Evolutionary conservation across 352 stramenopile genomes (phyloP).

Genomic region (Phytophthora hibernalis): DNA sequence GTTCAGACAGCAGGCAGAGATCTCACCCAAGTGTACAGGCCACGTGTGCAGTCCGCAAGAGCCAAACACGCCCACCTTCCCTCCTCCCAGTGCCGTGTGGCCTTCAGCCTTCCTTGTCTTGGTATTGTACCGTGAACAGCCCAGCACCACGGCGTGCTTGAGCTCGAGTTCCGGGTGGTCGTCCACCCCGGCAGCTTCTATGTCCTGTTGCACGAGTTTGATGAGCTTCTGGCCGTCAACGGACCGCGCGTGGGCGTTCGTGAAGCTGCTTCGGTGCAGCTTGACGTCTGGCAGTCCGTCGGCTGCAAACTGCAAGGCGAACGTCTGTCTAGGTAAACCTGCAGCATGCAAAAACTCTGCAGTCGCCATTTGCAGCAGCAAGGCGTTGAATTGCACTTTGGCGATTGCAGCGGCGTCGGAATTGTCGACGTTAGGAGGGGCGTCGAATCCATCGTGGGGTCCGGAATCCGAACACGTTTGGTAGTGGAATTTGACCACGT

Average conservation of each 20-base stretch:
- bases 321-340: slow-evolving; percentile 55
- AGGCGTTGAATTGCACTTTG: slow-evolving; percentile 62
- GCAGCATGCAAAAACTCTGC: slow-evolving; percentile 59
- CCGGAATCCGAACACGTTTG: slow-evolving; percentile 57
- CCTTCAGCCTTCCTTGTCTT: slow-evolving; percentile 57
- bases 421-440: slow-evolving; percentile 56
- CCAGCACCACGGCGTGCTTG: slow-evolving; percentile 79
- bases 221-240: slow-evolving; percentile 74
- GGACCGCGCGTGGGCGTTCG: slow-evolving; percentile 49
- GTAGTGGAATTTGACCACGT: slow-evolving; percentile 74
- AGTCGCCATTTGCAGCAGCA: slow-evolving; percentile 63
- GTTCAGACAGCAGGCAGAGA: slow-evolving; percentile 62
- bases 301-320: slow-evolving; percentile 58
- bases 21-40: slow-evolving; percentile 53
- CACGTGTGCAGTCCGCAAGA: slow-evolving; percentile 75
- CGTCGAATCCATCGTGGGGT: slow-evolving; percentile 58
- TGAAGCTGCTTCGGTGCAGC: slow-evolving; percentile 65
- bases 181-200: slow-evolving; percentile 48
- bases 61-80: slow-evolving; percentile 68
- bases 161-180: slow-evolving; percentile 39
- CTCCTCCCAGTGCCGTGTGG: slow-evolving; percentile 65
- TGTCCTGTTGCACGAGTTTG: slow-evolving; percentile 56
- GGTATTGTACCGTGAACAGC: slow-evolving; percentile 67
- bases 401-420: slow-evolving; percentile 56
- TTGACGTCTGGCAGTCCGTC: slow-evolving; percentile 60